Base-by-base conservation (phyloP, 257 asterid genomes). In the Solanum gracilifrons region DNA sequence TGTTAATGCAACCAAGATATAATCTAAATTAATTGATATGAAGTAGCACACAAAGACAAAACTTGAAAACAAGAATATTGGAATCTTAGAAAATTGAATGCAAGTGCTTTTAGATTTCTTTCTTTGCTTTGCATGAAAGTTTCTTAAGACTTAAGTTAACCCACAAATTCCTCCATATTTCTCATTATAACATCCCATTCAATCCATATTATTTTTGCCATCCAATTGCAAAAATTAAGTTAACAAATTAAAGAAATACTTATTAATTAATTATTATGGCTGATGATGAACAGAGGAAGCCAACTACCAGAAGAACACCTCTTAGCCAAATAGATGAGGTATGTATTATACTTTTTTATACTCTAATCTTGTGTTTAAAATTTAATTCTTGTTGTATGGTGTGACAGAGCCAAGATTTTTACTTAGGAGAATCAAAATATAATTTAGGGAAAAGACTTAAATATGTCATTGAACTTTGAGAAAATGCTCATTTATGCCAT, bases 41-140 rank as follows among this genome's bases (percentile, higher is more conserved):
- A 31, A 31, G 46, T 32, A 72, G 27, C 16, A 43, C 64, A 79
- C 25, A 79, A 16, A 46, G 66, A 80, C 10, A 55, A 27, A 46
- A 46, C 29, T 46, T 80, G 85, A 16, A 46, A 46, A 46, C 41
- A 80, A 80, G 85, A 80, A 80, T 33, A 46, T 46, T 79, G 85
- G 85, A 46, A 80, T 80, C 85, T 80, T 15, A 29, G 85, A 79
- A 33, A 43, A 79, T 79, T 79, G 68, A 46, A 46, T 80, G 29
- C 68, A 46, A 46, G 12, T 46, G 29, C 29, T 46, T 46, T 46
- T 48, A 36, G 68, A 46, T 80, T 80, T 80, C 68, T 80, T 69
- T 79, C 85, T 79, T 79, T 79, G 64, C 85, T 79, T 80, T 80
- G 68, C 85, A 43, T 79, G 39, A 80, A 80, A 46, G 85, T 80